Percentiles rank a stretch among this genome's conserved stretches.
phyloP scores from a whole-genome alignment of 352 stramenopile genomes.

The Phytopythium oedochilum region DNA sequence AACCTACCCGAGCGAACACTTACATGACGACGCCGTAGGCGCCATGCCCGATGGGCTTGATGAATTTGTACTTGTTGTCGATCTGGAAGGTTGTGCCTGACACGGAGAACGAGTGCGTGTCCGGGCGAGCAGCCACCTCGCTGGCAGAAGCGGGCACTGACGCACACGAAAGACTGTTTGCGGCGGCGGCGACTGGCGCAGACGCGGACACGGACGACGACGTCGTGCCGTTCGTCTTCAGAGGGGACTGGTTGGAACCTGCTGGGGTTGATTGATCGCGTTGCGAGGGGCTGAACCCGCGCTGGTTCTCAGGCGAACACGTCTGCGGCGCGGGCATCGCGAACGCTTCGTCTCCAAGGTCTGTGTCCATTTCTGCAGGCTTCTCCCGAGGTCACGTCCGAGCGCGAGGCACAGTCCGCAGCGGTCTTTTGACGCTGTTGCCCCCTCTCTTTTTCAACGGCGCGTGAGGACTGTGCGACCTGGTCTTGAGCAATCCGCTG shows the following conservation, averaged over 20 bases:
- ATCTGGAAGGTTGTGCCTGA: constrained; percentile 90
- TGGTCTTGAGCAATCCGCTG: too few species aligned
- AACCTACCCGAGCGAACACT: constrained; percentile 13
- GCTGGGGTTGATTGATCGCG: neutral
- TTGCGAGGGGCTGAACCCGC: neutral
- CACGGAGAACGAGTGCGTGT: constrained; percentile 77
- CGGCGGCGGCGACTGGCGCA: neutral
- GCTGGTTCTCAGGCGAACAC: constrained; percentile 5
- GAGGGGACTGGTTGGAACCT: neutral
- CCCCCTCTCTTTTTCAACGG: too few species aligned
- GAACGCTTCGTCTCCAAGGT: neutral
- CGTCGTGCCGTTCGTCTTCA: neutral
- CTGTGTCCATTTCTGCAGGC: constrained; percentile 2
- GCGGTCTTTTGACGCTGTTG: neutral
- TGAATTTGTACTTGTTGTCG: constrained; percentile 92
- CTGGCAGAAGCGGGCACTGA: constrained; percentile 3
- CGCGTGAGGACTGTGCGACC: too few species aligned
- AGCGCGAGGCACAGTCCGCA: too few species aligned
- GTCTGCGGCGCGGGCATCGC: neutral
- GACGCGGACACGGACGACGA: neutral
- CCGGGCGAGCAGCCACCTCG: constrained; percentile 25
- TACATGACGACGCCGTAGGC: constrained; percentile 94
- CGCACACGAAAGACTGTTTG: neutral
- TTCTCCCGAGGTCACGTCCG: neutral
- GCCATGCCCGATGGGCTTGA: constrained; percentile 94